Conservation (phyloP, 768 basidiomycete genomes). For the Kockovaella imperatae region DNA sequence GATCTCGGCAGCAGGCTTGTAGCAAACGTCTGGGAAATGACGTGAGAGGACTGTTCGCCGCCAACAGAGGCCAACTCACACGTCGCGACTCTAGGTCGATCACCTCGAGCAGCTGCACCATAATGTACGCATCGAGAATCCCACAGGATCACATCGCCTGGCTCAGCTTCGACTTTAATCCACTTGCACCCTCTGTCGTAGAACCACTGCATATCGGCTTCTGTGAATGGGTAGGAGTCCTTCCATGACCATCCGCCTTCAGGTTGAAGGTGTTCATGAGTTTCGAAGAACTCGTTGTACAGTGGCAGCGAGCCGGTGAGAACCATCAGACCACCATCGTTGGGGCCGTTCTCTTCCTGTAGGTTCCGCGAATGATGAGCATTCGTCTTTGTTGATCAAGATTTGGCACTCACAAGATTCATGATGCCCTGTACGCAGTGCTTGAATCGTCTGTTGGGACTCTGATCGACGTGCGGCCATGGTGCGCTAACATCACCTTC, state of each 20-base stretch:
- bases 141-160: conserved; percentile 44
- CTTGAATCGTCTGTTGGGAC: conserved; percentile 22
- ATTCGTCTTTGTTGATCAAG: conserved; percentile 1
- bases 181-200: conserved; percentile 42
- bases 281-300: conserved; percentile 42
- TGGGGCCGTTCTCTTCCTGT: conserved; percentile 40
- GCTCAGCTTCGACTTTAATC: conserved; percentile 38
- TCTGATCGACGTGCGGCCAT: conserved; percentile 42
- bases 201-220: conserved; percentile 41
- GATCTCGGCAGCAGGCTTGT: conserved; percentile 37
- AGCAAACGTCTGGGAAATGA: conserved; percentile 33
- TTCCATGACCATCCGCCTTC: conserved; percentile 12
- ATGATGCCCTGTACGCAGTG: conserved; percentile 38
- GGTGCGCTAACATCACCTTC: conserved; percentile 21
- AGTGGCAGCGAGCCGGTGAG: conserved; percentile 40
- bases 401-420: conserved; percentile 20
- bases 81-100: conserved; percentile 29
- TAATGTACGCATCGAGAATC: conserved; percentile 37
- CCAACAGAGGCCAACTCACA: conserved; percentile 22
- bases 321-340: conserved; percentile 47
- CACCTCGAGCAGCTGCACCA: conserved; percentile 27
- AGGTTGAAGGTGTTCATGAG: conserved; percentile 21
- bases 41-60: background rate
- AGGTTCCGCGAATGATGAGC: no score
- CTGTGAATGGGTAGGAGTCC: conserved; percentile 16